Percentiles rank a stretch among this genome's conserved stretches.
Evolutionary conservation across 140 eudicot species (phyloP).

Genomic region (Bidens hawaiensis): DNA sequence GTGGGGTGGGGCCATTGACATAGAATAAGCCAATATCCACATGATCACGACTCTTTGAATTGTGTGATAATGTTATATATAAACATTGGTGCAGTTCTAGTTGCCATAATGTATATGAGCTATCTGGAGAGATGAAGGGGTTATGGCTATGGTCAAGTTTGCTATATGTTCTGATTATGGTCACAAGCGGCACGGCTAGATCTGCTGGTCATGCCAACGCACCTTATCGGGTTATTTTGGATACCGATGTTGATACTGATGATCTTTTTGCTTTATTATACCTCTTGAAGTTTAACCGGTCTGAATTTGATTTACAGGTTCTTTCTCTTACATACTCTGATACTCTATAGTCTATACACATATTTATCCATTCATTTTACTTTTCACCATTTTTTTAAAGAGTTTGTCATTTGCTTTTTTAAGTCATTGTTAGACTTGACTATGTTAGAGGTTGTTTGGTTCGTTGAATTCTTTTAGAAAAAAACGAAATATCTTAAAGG

Average conservation of each 20-base stretch:
- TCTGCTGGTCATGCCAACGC: conserved; percentile 1
- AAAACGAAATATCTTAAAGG: background rate
- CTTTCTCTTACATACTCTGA: background rate
- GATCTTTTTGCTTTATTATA: conserved; percentile 66
- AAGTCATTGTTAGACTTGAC: background rate
- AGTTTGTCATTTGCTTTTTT: background rate
- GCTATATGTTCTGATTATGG: conserved; percentile 7
- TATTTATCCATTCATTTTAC: background rate
- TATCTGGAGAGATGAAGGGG: background rate
- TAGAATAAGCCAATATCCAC: background rate
- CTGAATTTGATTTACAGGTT: conserved; percentile 64
- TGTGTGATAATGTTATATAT: background rate
- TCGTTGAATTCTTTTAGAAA: no score
- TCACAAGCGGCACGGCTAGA: background rate
- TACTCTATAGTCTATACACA: no score
- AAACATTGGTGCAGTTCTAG: background rate
- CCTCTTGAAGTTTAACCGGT: conserved; percentile 62
- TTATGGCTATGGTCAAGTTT: conserved; percentile 17
- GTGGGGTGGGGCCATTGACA: conserved; percentile 6
- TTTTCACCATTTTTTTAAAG: no score
- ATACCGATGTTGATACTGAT: conserved; percentile 71
- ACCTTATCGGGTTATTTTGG: conserved; percentile 57
- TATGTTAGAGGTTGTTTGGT: background rate
- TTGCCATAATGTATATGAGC: background rate
- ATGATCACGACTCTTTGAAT: background rate